A percentile compares a stretch with the other conserved stretches of the same genome.
These are phyloP conservation scores for Coccomyxa subellipsoidea DNA, from an alignment of 163 green algal species.

Conservation along the genomic window DNA sequence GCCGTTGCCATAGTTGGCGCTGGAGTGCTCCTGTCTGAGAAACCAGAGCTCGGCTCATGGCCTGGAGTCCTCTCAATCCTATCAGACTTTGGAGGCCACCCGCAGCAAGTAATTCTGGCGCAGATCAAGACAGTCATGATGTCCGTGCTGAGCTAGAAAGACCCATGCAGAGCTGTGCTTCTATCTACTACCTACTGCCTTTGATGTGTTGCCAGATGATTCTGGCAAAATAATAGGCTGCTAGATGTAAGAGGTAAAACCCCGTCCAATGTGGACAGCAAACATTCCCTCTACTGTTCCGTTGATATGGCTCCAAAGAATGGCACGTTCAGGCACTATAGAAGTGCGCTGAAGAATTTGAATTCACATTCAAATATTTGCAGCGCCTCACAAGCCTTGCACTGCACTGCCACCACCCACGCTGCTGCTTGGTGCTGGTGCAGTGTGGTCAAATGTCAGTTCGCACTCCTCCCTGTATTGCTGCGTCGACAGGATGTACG, in stretches of 20 bases:
- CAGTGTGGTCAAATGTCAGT: constrained; percentile 39
- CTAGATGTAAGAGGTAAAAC: no score
- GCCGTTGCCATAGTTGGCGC: constrained; percentile 14
- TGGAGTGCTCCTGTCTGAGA: constrained; percentile 11
- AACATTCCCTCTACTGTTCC: no score
- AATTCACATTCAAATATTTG: no score
- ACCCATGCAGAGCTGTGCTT: neutral
- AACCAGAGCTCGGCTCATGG: neutral
- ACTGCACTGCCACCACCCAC: constrained; percentile 3
- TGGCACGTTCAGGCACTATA: no score
- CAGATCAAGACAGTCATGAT: constrained; percentile 15
- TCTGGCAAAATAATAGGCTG: no score
- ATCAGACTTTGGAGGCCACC: constrained; percentile 8
- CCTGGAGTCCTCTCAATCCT: neutral
- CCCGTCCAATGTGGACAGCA: no score
- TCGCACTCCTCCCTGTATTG: constrained; percentile 36
- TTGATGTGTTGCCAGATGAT: no score
- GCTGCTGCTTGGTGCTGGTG: constrained; percentile 17
- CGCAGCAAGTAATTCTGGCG: constrained; percentile 18
- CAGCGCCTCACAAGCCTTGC: neutral
- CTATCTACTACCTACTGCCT: neutral
- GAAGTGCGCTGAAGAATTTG: no score
- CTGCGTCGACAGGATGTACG: constrained; percentile 40
- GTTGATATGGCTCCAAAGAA: no score
- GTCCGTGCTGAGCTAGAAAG: neutral